Evolutionary conservation across 495 filamentous ascomycete species (phyloP).

Genomic region (Immersiella caudata): DNA sequence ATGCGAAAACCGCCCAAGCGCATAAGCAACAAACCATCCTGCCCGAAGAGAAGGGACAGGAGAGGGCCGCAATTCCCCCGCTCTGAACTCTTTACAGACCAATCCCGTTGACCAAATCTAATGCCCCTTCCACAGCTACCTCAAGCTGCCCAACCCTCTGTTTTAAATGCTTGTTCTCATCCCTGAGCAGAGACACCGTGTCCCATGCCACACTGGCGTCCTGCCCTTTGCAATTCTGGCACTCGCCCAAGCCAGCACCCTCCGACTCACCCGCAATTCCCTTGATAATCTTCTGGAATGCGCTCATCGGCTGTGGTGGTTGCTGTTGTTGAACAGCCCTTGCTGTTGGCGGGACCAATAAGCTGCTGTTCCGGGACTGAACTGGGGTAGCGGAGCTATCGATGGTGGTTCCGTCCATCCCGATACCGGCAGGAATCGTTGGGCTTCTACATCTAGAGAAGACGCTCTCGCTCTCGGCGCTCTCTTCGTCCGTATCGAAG

Average conservation of each 20-base stretch:
- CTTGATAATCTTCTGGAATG: constrained; percentile 56
- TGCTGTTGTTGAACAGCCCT: constrained; percentile 36
- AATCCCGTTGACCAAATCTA: constrained; percentile 63
- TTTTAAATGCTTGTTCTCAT: constrained; percentile 74
- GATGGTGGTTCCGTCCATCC: constrained; percentile 36
- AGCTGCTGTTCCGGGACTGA: constrained; percentile 5
- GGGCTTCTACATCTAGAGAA: constrained; percentile 64
- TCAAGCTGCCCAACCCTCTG: constrained; percentile 67
- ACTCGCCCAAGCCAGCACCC: constrained; percentile 41
- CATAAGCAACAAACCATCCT: not conserved
- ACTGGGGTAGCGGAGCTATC: constrained; percentile 29
- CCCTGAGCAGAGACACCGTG: constrained; percentile 67
- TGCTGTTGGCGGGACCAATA: constrained; percentile 23
- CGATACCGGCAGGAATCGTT: constrained; percentile 31
- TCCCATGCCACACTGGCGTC: constrained; percentile 70
- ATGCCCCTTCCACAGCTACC: constrained; percentile 67
- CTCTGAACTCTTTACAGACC: constrained; percentile 28
- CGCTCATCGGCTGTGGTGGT: constrained; percentile 44
- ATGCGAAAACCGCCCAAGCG: not conserved
- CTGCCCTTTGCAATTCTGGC: constrained; percentile 63
- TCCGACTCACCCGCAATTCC: constrained; percentile 43
- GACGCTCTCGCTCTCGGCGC: constrained; percentile 60
- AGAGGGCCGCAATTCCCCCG: not conserved
- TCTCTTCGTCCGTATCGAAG: constrained; percentile 57
- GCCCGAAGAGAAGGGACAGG: not conserved